These are phyloP conservation scores for Dalbergia cochinchinensis DNA, from an alignment of 306 rosid genomes.

Conservation along the genomic window DNA sequence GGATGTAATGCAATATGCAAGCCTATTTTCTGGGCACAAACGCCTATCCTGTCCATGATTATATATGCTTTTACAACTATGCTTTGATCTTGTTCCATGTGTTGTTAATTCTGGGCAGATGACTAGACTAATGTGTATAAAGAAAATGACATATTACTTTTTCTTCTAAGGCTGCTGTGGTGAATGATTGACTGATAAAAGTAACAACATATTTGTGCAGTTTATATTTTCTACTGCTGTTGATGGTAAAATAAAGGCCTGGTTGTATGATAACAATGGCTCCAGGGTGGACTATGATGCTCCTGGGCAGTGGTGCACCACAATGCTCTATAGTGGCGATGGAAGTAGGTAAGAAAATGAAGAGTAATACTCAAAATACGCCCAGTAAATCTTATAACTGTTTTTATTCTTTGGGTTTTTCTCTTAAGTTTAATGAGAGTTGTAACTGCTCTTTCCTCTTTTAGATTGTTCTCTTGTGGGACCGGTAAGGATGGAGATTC, in stretches of 20 bases:
- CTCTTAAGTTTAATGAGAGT: conserved; percentile 5
- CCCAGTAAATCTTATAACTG: neutral
- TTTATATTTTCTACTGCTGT: conserved; percentile 73
- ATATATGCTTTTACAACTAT: neutral
- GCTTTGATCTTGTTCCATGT: conserved; percentile 14
- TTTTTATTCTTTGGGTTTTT: neutral
- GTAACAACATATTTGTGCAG: conserved; percentile 53
- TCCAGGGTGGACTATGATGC: conserved; percentile 75
- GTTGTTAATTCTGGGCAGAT: conserved; percentile 26
- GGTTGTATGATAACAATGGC: conserved; percentile 76
- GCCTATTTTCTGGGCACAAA: neutral
- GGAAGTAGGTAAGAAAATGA: conserved; percentile 72
- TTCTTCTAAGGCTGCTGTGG: neutral
- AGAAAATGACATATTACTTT: conserved; percentile 18
- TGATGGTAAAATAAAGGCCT: conserved; percentile 85
- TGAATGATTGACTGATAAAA: conserved; percentile 8
- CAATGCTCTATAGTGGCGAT: conserved; percentile 73
- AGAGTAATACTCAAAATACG: neutral
- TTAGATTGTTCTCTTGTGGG: conserved; percentile 89
- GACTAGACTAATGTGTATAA: neutral
- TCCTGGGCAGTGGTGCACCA: conserved; percentile 79
- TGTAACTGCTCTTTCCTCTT: conserved; percentile 31
- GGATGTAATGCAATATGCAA: neutral
- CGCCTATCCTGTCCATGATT: neutral
- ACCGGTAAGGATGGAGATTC: conserved; percentile 83